A percentile compares a stretch with the other conserved stretches of the same genome.
Conservation (phyloP, 1,139 yeast genomes). For the Yamadazyma dushanensis region DNA sequence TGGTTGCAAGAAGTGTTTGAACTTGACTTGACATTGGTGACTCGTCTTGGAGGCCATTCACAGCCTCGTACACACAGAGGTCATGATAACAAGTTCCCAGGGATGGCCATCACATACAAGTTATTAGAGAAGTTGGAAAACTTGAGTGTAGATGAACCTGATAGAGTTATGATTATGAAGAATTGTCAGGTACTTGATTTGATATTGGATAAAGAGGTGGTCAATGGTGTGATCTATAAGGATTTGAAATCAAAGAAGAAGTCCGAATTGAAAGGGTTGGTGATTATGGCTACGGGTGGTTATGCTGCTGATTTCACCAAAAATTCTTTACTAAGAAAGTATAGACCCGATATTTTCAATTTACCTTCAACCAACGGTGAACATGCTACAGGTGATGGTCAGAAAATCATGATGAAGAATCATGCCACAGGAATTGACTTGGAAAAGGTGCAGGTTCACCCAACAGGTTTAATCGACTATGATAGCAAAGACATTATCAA, state of each 20-base stretch:
- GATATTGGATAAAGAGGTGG: constrained; percentile 26
- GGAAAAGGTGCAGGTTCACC: constrained; percentile 80
- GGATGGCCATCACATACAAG: constrained; percentile 72
- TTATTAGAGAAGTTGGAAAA: constrained; percentile 48
- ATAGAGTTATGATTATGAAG: constrained; percentile 50
- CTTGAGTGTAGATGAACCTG: constrained; percentile 49
- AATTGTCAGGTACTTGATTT: constrained; percentile 58
- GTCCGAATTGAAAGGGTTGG: constrained; percentile 48
- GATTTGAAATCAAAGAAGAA: constrained; percentile 36
- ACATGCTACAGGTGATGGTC: constrained; percentile 81
- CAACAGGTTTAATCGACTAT: constrained; percentile 76
- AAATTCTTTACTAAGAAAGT: constrained; percentile 49
- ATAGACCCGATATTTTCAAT: constrained; percentile 61
- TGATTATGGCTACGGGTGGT: constrained; percentile 81
- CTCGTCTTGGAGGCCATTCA: constrained; percentile 74
- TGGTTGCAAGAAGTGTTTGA: constrained; percentile 70
- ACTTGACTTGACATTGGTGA: constrained; percentile 62
- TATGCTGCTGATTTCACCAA: constrained; percentile 62
- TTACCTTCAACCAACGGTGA: constrained; percentile 74
- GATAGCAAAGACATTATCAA: constrained; percentile 49
- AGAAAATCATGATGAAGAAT: constrained; percentile 53
- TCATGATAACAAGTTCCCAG: constrained; percentile 64
- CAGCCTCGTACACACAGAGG: constrained; percentile 76
- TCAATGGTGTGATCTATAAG: constrained; percentile 52
- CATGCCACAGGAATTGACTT: constrained; percentile 69